Percentiles rank a stretch among this genome's conserved stretches.
These are phyloP conservation scores for Geotrichum australiense DNA, from an alignment of 1,139 yeast species.

Conservation along the genomic window DNA sequence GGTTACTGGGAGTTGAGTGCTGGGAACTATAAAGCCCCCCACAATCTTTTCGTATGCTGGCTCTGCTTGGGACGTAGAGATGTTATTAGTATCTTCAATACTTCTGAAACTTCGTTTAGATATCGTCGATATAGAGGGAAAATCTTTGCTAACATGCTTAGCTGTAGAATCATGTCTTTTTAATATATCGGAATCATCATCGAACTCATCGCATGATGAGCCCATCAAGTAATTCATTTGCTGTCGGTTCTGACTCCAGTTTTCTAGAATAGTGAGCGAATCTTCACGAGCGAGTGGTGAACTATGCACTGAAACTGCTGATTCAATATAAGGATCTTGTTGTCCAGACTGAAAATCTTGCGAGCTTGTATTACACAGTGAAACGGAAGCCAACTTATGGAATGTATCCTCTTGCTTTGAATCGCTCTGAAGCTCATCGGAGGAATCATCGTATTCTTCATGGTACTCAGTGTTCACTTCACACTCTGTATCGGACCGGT, in stretches of 20 bases:
- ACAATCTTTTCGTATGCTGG: no score
- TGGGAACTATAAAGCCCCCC: neutral
- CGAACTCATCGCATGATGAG: constrained; percentile 10
- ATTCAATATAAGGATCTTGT: neutral
- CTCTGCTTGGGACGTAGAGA: no score
- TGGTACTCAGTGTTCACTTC: neutral
- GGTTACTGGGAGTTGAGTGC: no score
- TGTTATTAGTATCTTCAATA: no score
- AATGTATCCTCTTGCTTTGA: neutral
- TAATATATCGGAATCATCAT: constrained; percentile 3
- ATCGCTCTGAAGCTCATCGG: neutral
- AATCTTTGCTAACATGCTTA: no score
- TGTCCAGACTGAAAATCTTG: constrained; percentile 8
- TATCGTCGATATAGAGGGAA: no score
- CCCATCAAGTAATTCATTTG: constrained; percentile 9
- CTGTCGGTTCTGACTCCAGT: constrained; percentile 6
- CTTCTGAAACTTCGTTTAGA: no score
- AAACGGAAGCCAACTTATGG: neutral
- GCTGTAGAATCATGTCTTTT: neutral
- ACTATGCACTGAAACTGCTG: neutral
- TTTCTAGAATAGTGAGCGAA: neutral
- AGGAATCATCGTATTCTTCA: neutral
- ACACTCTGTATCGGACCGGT: neutral
- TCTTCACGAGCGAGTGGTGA: constrained; percentile 2
- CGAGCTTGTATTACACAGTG: neutral